Percentiles rank a stretch among this genome's conserved stretches.
Evolutionary conservation across 2,329 filamentous ascomycete species (phyloP).

Genomic region (Teratosphaeria gauchensis): DNA sequence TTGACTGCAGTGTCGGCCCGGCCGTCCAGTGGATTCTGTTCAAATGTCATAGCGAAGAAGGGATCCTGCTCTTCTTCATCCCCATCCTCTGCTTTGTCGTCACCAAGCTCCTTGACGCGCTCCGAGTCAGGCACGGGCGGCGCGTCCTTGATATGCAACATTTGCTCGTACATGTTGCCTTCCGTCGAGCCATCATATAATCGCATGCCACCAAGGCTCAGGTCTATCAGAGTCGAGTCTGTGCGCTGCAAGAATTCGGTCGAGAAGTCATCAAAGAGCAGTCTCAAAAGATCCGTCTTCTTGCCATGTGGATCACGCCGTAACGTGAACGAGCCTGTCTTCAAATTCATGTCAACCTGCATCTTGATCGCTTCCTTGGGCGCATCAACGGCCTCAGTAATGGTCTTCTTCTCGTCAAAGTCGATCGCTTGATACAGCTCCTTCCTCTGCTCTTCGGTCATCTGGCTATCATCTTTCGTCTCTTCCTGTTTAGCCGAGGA

Average conservation of each 20-base stretch:
- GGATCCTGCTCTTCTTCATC: conserved; percentile 53
- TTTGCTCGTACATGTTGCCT: conserved; percentile 84
- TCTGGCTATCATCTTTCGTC: conserved; percentile 67
- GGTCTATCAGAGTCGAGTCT: conserved; percentile 78
- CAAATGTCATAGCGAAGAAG: conserved; percentile 86
- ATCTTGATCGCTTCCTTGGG: conserved; percentile 88
- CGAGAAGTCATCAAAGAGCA: conserved; percentile 91
- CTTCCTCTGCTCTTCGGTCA: conserved; percentile 91
- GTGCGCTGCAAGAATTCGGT: conserved; percentile 82
- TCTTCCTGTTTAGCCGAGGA: conserved; percentile 47
- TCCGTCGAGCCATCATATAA: conserved; percentile 94
- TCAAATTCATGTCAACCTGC: conserved; percentile 84
- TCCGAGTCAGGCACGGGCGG: conserved; percentile 46
- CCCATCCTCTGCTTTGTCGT: conserved; percentile 34
- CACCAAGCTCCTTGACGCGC: conserved; percentile 39
- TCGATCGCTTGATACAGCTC: conserved; percentile 97
- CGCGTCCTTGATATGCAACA: conserved; percentile 89
- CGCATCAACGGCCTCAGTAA: conserved; percentile 78
- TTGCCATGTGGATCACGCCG: conserved; percentile 75
- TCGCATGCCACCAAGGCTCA: conserved; percentile 84
- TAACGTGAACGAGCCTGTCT: conserved; percentile 90
- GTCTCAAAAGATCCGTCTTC: conserved; percentile 69
- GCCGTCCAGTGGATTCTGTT: conserved; percentile 89
- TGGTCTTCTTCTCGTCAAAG: conserved; percentile 90
- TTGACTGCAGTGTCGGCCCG: conserved; percentile 85